These are phyloP conservation scores for Sisymbrium altissimum DNA, from an alignment of 345 rosid species.

Conservation along the genomic window DNA sequence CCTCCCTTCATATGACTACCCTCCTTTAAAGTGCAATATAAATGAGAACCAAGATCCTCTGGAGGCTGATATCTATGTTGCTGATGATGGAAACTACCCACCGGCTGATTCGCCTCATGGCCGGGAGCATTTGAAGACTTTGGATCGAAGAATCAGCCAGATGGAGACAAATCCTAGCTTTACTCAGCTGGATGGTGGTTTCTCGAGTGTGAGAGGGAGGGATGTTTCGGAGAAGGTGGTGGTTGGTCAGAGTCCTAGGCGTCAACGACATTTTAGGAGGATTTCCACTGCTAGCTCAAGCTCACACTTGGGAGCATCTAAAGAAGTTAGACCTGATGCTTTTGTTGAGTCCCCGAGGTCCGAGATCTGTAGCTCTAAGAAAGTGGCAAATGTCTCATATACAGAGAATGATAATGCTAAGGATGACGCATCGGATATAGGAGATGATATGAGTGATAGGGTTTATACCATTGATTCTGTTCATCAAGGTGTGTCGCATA, in stretches of 20 bases:
- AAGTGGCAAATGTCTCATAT: constrained; percentile 43
- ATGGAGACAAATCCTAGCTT: constrained; percentile 65
- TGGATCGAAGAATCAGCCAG: constrained; percentile 65
- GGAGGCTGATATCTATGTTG: constrained; percentile 52
- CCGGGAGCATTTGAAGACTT: constrained; percentile 54
- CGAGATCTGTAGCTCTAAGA: constrained; percentile 44
- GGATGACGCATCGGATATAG: constrained; percentile 51
- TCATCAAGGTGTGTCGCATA: constrained; percentile 32
- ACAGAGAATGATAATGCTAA: constrained; percentile 52
- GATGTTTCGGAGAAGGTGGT: constrained; percentile 60
- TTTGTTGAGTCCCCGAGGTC: constrained; percentile 54
- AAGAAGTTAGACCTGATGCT: constrained; percentile 46
- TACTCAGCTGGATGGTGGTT: constrained; percentile 49
- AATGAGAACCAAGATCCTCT: constrained; percentile 50
- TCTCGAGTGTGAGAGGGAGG: constrained; percentile 39
- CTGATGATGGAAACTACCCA: constrained; percentile 75
- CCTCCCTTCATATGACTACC: constrained; percentile 54
- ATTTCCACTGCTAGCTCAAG: constrained; percentile 50
- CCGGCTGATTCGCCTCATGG: constrained; percentile 62
- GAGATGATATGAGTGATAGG: constrained; percentile 73
- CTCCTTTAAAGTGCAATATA: constrained; percentile 73
- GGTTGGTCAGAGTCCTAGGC: constrained; percentile 72
- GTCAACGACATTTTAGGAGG: constrained; percentile 51
- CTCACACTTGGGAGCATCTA: constrained; percentile 43
- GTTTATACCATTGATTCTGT: constrained; percentile 80